phyloP scores from a whole-genome alignment of 208 protist species.

The Lotmaria passim region DNA sequence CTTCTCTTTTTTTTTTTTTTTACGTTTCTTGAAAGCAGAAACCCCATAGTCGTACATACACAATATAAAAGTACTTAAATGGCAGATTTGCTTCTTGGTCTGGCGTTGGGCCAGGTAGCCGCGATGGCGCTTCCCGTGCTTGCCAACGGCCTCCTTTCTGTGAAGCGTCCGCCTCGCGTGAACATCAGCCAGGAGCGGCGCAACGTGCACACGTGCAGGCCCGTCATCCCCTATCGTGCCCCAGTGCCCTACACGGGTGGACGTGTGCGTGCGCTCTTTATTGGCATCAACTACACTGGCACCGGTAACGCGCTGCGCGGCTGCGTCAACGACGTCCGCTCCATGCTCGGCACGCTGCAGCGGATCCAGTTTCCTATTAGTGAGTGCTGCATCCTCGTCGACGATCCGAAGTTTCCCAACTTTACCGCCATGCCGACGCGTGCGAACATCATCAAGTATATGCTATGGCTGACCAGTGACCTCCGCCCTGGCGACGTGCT shows the following conservation, averaged over 20 bases:
- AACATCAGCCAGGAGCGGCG: constrained; percentile 57
- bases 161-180: constrained; percentile 64
- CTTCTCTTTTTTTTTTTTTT: constrained; percentile 12
- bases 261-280: constrained; percentile 88
- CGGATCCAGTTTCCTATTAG: constrained; percentile 81
- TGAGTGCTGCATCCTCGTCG: constrained; percentile 87
- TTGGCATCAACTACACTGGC: constrained; percentile 93
- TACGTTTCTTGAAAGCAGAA: not conserved
- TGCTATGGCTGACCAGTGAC: constrained; percentile 85
- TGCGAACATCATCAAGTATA: constrained; percentile 84
- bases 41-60: not conserved
- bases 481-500: constrained; percentile 86
- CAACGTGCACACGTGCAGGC: constrained; percentile 47
- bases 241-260: constrained; percentile 80
- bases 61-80: constrained; percentile 3
- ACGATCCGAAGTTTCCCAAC: constrained; percentile 77
- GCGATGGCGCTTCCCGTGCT: constrained; percentile 36
- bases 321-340: constrained; percentile 88
- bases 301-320: constrained; percentile 63
- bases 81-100: constrained; percentile 41
- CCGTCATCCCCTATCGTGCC: constrained; percentile 75
- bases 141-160: constrained; percentile 57
- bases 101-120: constrained; percentile 38
- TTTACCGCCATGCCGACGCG: constrained; percentile 79
- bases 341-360: constrained; percentile 83